Evolutionary conservation across 1,139 yeast genomes (phyloP).

Genomic region (Yamadazyma trypodendri): DNA sequence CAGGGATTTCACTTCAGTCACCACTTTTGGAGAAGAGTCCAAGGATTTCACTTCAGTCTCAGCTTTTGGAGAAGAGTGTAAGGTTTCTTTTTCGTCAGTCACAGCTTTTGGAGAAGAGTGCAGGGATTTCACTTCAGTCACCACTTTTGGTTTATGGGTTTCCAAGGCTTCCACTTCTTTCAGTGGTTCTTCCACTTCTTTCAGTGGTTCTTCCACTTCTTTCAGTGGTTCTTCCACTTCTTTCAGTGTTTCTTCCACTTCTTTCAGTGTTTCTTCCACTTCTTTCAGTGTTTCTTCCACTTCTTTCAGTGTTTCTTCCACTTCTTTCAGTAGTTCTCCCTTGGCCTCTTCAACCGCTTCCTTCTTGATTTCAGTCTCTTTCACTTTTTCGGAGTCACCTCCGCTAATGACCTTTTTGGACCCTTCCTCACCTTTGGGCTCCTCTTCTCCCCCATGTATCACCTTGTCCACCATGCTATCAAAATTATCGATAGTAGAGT

Average conservation of each 20-base stretch:
- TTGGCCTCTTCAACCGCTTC: slow-evolving; percentile 11
- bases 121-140: too few species aligned
- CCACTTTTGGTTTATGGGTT: not conserved
- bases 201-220: not conserved
- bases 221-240: not conserved
- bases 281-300: not conserved
- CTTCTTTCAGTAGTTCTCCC: slow-evolving; percentile 2
- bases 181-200: not conserved
- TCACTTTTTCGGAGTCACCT: not conserved
- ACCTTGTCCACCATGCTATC: slow-evolving; percentile 45
- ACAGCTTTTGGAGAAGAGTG: not conserved
- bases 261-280: not conserved
- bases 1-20: too few species aligned
- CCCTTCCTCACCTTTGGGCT: not conserved
- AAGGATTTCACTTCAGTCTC: slow-evolving; percentile 1
- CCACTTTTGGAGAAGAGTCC: not conserved
- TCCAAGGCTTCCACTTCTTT: not conserved
- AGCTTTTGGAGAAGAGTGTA: not conserved
- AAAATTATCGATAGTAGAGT: slow-evolving; percentile 37
- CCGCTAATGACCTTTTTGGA: not conserved
- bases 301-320: slow-evolving; percentile 1
- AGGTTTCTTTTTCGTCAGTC: not conserved
- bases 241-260: not conserved
- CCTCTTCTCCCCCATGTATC: slow-evolving; percentile 17
- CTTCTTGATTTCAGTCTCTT: slow-evolving; percentile 7